phyloP scores from a whole-genome alignment of 2,329 filamentous ascomycete species.

The Ascochyta rabiei region DNA sequence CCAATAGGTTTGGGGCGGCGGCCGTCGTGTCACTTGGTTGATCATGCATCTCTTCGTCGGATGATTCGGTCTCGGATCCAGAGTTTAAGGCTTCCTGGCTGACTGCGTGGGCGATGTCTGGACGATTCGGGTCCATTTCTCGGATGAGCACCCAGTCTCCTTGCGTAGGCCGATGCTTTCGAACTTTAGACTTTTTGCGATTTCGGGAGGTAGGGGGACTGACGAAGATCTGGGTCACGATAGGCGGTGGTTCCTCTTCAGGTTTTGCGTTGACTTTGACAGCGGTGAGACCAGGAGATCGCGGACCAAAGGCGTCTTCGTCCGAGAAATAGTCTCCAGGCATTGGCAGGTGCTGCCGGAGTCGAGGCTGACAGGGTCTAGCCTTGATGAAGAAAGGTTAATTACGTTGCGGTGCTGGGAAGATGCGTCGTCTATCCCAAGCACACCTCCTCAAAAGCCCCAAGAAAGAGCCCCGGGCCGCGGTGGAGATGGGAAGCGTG shows the following conservation, averaged over 20 bases:
- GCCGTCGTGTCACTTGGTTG: constrained; percentile 21
- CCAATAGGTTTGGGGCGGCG: not conserved
- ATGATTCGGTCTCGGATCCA: constrained; percentile 51
- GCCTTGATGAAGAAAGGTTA: not conserved
- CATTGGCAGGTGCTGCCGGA: constrained; percentile 36
- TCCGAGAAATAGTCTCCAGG: constrained; percentile 55
- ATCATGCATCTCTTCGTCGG: constrained; percentile 50
- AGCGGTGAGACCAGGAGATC: constrained; percentile 51
- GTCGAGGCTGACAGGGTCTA: constrained; percentile 19
- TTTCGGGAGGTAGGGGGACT: constrained; percentile 53
- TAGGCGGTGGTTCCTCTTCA: constrained; percentile 58
- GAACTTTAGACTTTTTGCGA: constrained; percentile 56
- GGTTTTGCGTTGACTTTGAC: constrained; percentile 55
- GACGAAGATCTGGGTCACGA: constrained; percentile 40
- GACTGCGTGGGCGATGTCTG: constrained; percentile 67
- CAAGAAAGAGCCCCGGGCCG: constrained; percentile 22
- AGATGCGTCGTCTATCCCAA: constrained; percentile 23
- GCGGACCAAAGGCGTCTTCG: constrained; percentile 54
- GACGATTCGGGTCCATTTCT: constrained; percentile 67
- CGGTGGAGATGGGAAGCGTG: constrained; percentile 26
- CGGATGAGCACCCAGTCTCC: constrained; percentile 72
- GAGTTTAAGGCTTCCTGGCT: constrained; percentile 59
- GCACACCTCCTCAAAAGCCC: constrained; percentile 29
- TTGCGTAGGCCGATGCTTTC: constrained; percentile 62
- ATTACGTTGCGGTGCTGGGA: not conserved